phyloP scores from a whole-genome alignment of 2,329 filamentous ascomycete species.

The Fusarium liriodendri region DNA sequence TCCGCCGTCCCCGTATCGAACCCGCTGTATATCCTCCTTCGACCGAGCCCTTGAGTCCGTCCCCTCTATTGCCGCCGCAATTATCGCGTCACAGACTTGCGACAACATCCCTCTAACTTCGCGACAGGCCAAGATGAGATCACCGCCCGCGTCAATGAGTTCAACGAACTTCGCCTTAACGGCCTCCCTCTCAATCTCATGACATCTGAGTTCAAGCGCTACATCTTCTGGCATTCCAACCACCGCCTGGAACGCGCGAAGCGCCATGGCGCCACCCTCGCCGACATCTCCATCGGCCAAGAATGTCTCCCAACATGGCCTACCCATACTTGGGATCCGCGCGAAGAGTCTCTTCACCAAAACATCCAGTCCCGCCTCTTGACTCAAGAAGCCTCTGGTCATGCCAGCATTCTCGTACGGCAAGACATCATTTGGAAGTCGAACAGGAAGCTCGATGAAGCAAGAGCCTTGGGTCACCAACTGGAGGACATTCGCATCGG shows the following conservation, averaged over 20 bases:
- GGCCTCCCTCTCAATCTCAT: constrained; percentile 39
- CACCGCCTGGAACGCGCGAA: constrained; percentile 39
- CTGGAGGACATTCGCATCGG: constrained; percentile 42
- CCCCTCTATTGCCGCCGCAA: not conserved
- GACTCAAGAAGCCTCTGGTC: constrained; percentile 24
- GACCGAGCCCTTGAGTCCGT: not conserved
- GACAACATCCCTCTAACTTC: not conserved
- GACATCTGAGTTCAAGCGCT: constrained; percentile 28
- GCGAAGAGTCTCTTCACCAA: constrained; percentile 36
- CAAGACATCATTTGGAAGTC: constrained; percentile 41
- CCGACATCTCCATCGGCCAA: constrained; percentile 39
- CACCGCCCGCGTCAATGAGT: not conserved
- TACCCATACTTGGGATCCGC: constrained; percentile 39
- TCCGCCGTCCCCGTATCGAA: not conserved
- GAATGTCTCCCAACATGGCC: constrained; percentile 48
- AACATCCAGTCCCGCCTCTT: constrained; percentile 41
- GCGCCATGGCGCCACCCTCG: constrained; percentile 15
- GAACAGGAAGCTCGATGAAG: constrained; percentile 42
- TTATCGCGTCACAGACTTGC: no score
- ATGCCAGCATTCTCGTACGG: constrained; percentile 33
- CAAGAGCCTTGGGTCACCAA: constrained; percentile 32
- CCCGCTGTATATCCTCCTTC: not conserved
- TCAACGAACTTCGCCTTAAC: constrained; percentile 25
- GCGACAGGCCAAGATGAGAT: not conserved
- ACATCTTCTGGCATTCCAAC: constrained; percentile 38